Conservation (phyloP, 352 stramenopile species). For the Phytophthora rubi region DNA sequence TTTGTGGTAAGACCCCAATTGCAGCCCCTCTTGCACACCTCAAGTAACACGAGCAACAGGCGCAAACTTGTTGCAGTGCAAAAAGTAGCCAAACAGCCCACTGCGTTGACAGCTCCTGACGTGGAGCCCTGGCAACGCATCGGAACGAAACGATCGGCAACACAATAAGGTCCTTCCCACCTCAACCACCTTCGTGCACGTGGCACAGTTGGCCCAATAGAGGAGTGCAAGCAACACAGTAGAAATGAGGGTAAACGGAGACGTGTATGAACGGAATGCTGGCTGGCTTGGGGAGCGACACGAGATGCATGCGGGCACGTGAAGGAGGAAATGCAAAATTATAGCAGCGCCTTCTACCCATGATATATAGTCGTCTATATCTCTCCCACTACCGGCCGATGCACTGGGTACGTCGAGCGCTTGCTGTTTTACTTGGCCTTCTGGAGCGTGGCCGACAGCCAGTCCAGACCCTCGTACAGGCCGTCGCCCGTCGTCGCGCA, state of each 20-base stretch:
- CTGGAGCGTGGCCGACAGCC: slow-evolving; percentile 91
- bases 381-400: slow-evolving; percentile 42
- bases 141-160: background rate
- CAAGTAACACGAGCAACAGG: slow-evolving; percentile 18
- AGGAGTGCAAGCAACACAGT: background rate
- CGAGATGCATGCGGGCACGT: slow-evolving; percentile 5
- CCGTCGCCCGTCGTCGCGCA: slow-evolving; percentile 98
- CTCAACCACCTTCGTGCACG: no score
- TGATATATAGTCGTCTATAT: slow-evolving; percentile 53
- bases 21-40: slow-evolving; percentile 22
- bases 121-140: slow-evolving; percentile 2
- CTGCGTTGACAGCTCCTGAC: slow-evolving; percentile 14
- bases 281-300: slow-evolving; percentile 11
- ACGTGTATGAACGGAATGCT: slow-evolving; percentile 14
- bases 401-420: slow-evolving; percentile 29
- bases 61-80: slow-evolving; percentile 12
- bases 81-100: slow-evolving; percentile 20
- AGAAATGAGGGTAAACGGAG: background rate
- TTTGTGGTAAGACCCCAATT: slow-evolving; percentile 11
- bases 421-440: slow-evolving; percentile 66
- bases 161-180: background rate
- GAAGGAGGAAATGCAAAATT: slow-evolving; percentile 34
- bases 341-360: slow-evolving; percentile 44
- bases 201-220: background rate
- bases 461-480: slow-evolving; percentile 99